These are phyloP conservation scores for Nadsonia fulvescens DNA, from an alignment of 805 yeast genomes.

Conservation along the genomic window DNA sequence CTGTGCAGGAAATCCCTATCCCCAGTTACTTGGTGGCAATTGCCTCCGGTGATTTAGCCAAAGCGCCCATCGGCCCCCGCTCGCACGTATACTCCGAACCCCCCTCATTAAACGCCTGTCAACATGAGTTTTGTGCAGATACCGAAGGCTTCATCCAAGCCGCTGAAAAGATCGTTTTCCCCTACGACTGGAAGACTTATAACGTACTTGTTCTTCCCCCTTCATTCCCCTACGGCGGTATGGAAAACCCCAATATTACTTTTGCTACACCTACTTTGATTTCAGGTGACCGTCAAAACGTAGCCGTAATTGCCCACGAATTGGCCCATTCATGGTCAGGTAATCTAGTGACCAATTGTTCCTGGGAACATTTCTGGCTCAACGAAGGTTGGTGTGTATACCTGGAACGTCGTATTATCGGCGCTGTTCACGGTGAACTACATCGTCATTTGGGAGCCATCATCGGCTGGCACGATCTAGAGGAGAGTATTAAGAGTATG, in stretches of 20 bases:
- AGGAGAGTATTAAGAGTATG: slow-evolving; percentile 29
- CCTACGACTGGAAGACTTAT: slow-evolving; percentile 72
- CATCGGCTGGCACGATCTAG: slow-evolving; percentile 77
- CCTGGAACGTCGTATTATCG: slow-evolving; percentile 68
- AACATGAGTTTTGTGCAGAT: slow-evolving; percentile 66
- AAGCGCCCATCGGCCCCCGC: slow-evolving; percentile 66
- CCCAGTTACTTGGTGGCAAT: slow-evolving; percentile 73
- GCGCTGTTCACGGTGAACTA: slow-evolving; percentile 59
- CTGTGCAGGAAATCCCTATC: slow-evolving; percentile 63
- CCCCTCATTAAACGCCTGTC: slow-evolving; percentile 41
- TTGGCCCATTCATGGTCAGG: slow-evolving; percentile 90
- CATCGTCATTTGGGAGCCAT: slow-evolving; percentile 67
- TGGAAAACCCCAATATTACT: slow-evolving; percentile 87
- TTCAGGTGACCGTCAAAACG: slow-evolving; percentile 69
- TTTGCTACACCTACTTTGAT: slow-evolving; percentile 81
- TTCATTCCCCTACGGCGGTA: slow-evolving; percentile 76
- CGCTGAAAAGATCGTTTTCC: slow-evolving; percentile 60
- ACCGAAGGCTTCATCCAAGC: slow-evolving; percentile 55
- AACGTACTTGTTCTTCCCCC: slow-evolving; percentile 68
- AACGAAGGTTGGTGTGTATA: slow-evolving; percentile 96
- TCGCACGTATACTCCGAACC: slow-evolving; percentile 74
- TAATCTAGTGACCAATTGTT: slow-evolving; percentile 72
- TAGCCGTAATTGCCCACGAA: slow-evolving; percentile 85
- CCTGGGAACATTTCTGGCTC: slow-evolving; percentile 90
- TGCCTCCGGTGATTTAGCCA: slow-evolving; percentile 63